Evolutionary conservation across 75 land plant species (phyloP).

Genomic region (Selaginella moellendorffii): DNA sequence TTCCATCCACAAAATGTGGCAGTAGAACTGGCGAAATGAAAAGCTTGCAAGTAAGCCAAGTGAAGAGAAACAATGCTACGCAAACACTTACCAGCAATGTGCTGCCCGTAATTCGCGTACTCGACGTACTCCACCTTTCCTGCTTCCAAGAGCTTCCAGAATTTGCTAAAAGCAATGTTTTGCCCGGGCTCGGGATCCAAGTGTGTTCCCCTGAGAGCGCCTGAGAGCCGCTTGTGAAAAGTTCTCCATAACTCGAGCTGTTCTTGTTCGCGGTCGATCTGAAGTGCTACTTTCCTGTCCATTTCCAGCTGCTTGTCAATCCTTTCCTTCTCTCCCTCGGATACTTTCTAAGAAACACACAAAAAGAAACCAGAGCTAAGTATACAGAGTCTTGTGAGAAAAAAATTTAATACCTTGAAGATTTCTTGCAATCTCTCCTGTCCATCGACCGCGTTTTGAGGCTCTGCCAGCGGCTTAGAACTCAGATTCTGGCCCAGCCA

Average conservation of each 20-base stretch:
- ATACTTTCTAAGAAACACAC: constrained; percentile 35
- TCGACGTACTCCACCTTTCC: constrained; percentile 71
- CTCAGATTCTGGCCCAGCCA: constrained; percentile 13
- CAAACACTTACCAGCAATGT: constrained; percentile 51
- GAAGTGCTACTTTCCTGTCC: constrained; percentile 43
- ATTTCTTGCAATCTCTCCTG: constrained; percentile 7
- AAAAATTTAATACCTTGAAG: constrained; percentile 8
- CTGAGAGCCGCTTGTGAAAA: constrained; percentile 36
- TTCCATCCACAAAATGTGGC: constrained; percentile 63
- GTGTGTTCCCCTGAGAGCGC: constrained; percentile 65
- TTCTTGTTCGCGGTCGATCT: constrained; percentile 61
- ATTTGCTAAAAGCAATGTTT: constrained; percentile 59
- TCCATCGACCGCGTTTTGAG: constrained; percentile 1
- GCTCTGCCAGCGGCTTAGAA: constrained; percentile 1
- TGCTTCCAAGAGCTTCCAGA: constrained; percentile 55
- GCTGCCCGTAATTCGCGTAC: constrained; percentile 69
- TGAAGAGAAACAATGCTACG: constrained; percentile 5
- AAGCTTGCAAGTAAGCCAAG: background rate
- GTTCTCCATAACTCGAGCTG: constrained; percentile 58
- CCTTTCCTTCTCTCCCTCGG: constrained; percentile 41
- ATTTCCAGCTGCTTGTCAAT: constrained; percentile 40
- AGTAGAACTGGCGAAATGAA: constrained; percentile 48
- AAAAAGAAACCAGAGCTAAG: background rate
- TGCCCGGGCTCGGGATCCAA: constrained; percentile 83
- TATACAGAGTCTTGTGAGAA: background rate